phyloP scores from a whole-genome alignment of 768 basidiomycete genomes.

The Terana coerulea region DNA sequence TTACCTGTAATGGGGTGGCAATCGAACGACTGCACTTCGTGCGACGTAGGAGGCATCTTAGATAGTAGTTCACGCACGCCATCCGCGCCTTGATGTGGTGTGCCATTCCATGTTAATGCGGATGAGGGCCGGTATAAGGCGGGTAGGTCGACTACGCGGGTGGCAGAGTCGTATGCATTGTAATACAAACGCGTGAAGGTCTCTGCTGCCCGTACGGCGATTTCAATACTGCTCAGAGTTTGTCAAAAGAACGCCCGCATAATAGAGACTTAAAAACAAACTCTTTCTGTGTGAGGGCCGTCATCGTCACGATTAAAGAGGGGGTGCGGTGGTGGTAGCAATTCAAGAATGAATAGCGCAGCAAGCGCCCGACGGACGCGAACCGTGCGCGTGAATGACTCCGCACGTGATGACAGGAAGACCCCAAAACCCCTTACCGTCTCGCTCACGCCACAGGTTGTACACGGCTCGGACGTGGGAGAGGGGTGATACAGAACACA shows the following conservation, averaged over 20 bases:
- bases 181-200: constrained; percentile 83
- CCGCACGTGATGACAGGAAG: not conserved
- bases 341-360: not conserved
- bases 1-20: constrained; percentile 86
- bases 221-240: constrained; percentile 63
- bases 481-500: too few relatives aligned
- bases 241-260: too few relatives aligned
- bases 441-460: not conserved
- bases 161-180: constrained; percentile 73
- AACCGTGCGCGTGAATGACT: not conserved
- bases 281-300: constrained; percentile 33
- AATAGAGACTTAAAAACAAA: constrained; percentile 14
- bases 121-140: constrained; percentile 79
- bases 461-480: not conserved
- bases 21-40: constrained; percentile 85
- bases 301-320: constrained; percentile 17
- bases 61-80: constrained; percentile 63
- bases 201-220: constrained; percentile 80
- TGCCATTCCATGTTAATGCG: constrained; percentile 83
- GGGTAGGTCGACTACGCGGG: constrained; percentile 72
- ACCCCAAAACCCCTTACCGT: not conserved
- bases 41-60: constrained; percentile 75
- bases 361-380: not conserved
- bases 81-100: constrained; percentile 67
- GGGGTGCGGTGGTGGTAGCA: not conserved